Evolutionary conservation across 306 rosid genomes (phyloP).

Genomic region (Prunus fruticosa): DNA sequence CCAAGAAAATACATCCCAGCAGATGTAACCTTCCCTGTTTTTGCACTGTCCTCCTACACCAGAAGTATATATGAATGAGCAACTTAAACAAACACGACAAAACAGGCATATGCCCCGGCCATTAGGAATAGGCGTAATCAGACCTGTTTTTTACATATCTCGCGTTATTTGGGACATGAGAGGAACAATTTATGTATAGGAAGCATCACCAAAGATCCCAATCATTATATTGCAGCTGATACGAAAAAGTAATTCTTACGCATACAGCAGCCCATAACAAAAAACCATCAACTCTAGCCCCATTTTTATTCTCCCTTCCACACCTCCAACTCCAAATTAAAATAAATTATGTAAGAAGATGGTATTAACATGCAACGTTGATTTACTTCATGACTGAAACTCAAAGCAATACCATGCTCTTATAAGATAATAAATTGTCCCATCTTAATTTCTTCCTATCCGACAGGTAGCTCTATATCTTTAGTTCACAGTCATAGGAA

Average conservation of each 20-base stretch:
- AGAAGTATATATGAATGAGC: constrained; percentile 17
- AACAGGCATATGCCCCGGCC: background rate
- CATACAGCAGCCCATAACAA: background rate
- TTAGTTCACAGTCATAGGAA: background rate
- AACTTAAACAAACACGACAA: constrained; percentile 19
- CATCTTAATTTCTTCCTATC: background rate
- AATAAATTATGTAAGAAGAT: background rate
- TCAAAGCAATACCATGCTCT: background rate
- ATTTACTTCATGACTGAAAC: background rate
- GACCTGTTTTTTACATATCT: no score
- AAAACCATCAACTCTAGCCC: background rate
- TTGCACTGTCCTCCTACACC: constrained; percentile 85
- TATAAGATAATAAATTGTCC: background rate
- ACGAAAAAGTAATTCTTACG: background rate
- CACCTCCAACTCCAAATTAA: background rate
- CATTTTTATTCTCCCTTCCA: background rate
- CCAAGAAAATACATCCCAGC: constrained; percentile 99
- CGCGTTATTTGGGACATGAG: background rate
- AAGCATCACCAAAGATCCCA: background rate
- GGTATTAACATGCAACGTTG: background rate
- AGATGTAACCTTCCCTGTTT: constrained; percentile 80
- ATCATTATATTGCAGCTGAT: background rate
- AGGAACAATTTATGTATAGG: background rate
- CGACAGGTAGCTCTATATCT: background rate
- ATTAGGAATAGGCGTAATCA: no score